Percentiles rank a stretch among this genome's conserved stretches.
These are phyloP conservation scores for Colletotrichum tropicale DNA, from an alignment of 2,329 filamentous ascomycete species.

Conservation along the genomic window DNA sequence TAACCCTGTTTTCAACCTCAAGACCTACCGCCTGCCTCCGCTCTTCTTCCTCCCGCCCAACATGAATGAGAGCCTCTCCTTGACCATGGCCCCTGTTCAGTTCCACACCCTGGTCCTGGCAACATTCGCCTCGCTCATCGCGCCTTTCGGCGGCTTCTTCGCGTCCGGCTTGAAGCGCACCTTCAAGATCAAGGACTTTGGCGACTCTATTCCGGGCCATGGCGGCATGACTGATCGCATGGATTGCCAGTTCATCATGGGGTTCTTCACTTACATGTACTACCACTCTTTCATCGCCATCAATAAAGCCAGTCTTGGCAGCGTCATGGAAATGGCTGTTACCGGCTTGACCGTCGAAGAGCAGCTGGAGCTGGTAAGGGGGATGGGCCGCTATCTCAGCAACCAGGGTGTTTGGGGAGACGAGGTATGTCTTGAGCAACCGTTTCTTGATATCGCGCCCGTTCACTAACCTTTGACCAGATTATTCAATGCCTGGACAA, in stretches of 20 bases:
- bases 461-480: constrained; percentile 23
- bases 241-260: constrained; percentile 99
- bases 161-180: constrained; percentile 96
- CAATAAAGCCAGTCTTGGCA: constrained; percentile 83
- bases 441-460: neutral
- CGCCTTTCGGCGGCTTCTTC: constrained; percentile 98
- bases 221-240: constrained; percentile 98
- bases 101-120: constrained; percentile 90
- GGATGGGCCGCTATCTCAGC: constrained; percentile 66
- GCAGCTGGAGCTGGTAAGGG: constrained; percentile 80
- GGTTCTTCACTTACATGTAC: constrained; percentile 97
- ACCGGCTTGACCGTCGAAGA: constrained; percentile 87
- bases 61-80: constrained; percentile 54
- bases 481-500: constrained; percentile 37
- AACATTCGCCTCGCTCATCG: constrained; percentile 94
- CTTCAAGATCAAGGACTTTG: constrained; percentile 99
- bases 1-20: constrained; percentile 89
- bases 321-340: constrained; percentile 89
- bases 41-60: constrained; percentile 72
- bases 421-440: constrained; percentile 44
- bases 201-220: constrained; percentile 95
- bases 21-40: constrained; percentile 74
- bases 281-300: constrained; percentile 96
- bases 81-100: constrained; percentile 87
- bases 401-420: constrained; percentile 62